Conservation (phyloP, 768 basidiomycete species). For the Kwoniella sp. region DNA sequence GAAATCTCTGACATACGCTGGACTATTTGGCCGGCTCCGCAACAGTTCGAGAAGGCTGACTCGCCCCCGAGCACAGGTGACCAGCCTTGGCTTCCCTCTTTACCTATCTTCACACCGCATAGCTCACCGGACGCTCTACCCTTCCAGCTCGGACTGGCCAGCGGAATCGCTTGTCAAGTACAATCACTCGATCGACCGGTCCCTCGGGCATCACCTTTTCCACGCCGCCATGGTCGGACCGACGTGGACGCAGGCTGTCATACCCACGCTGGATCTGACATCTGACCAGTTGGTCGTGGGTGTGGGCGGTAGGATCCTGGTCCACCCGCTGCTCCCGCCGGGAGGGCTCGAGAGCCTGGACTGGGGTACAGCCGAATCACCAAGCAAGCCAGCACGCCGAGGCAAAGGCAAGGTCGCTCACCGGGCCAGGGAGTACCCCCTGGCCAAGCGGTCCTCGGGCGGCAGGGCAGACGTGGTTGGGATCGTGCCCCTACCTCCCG, state of each 20-base stretch:
- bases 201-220: slow-evolving; percentile 12
- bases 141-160: slow-evolving; percentile 14
- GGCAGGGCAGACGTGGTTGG: slow-evolving; percentile 36
- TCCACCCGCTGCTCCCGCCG: slow-evolving; percentile 24
- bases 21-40: neutral
- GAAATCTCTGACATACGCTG: neutral
- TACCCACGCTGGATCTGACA: slow-evolving; percentile 29
- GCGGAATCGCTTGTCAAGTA: slow-evolving; percentile 13
- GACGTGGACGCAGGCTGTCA: slow-evolving; percentile 31
- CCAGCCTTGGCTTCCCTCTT: slow-evolving; percentile 22
- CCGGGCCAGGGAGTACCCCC: slow-evolving; percentile 20
- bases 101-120: slow-evolving; percentile 28
- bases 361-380: too few species aligned
- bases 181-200: slow-evolving; percentile 14
- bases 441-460: slow-evolving; percentile 18
- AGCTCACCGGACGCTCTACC: slow-evolving; percentile 17
- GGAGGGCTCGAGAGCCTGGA: too few species aligned
- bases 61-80: slow-evolving; percentile 14
- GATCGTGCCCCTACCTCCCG: slow-evolving; percentile 7
- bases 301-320: slow-evolving; percentile 26
- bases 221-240: slow-evolving; percentile 36
- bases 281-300: slow-evolving; percentile 24
- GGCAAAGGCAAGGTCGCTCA: slow-evolving; percentile 12
- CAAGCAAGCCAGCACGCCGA: neutral
- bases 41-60: neutral